Percentiles rank a stretch among this genome's conserved stretches.
These are phyloP conservation scores for Populus pruinosa DNA, from an alignment of 345 rosid species.

Conservation along the genomic window DNA sequence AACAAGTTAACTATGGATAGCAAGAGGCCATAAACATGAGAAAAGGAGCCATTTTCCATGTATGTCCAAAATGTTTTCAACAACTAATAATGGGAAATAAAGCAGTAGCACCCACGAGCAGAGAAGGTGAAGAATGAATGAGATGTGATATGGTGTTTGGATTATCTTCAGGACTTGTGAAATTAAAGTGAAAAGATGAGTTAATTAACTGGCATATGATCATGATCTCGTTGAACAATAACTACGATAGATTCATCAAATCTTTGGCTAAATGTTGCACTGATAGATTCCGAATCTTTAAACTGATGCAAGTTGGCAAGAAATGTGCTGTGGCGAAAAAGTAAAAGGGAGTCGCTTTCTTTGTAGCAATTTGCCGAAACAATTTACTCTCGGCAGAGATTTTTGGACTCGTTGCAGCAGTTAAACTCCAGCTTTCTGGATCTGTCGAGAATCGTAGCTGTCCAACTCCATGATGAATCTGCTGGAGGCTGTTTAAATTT, in stretches of 20 bases:
- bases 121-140: background rate
- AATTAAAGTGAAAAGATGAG: background rate
- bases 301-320: background rate
- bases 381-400: background rate
- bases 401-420: too few relatives aligned
- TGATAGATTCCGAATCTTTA: background rate
- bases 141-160: slow-evolving; percentile 1
- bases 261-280: background rate
- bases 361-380: background rate
- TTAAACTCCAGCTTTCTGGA: too few relatives aligned
- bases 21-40: background rate
- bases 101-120: slow-evolving; percentile 12
- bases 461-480: too few relatives aligned
- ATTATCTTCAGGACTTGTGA: slow-evolving; percentile 4
- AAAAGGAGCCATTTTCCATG: slow-evolving; percentile 2
- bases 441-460: too few relatives aligned
- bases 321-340: background rate
- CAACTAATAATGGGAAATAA: slow-evolving; percentile 15
- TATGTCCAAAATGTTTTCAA: slow-evolving; percentile 17
- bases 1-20: background rate
- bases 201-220: slow-evolving; percentile 13
- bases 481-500: background rate
- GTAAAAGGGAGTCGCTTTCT: background rate
- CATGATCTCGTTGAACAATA: slow-evolving; percentile 11
- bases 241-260: background rate